phyloP scores from a whole-genome alignment of 1,284 basidiomycete species.

The Uromyces viciae-fabae region DNA sequence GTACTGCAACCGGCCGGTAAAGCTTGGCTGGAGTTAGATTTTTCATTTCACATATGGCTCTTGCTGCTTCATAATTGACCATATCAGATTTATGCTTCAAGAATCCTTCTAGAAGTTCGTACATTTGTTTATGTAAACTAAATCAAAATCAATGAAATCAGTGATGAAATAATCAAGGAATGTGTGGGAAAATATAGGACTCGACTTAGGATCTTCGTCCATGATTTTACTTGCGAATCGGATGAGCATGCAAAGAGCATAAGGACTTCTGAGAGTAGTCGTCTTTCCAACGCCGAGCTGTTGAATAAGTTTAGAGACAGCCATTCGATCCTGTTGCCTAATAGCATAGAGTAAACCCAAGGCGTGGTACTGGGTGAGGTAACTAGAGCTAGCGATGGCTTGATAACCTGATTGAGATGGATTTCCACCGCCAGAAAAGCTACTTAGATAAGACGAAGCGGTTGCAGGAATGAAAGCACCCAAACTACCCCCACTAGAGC shows the following conservation, averaged over 20 bases:
- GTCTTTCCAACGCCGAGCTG: slow-evolving; percentile 76
- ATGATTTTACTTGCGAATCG: slow-evolving; percentile 95
- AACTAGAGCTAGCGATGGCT: slow-evolving; percentile 76
- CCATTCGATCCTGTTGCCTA: slow-evolving; percentile 96
- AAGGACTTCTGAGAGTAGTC: slow-evolving; percentile 83
- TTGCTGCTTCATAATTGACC: slow-evolving; percentile 98
- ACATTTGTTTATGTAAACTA: slow-evolving; percentile 84
- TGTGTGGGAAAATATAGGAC: slow-evolving; percentile 46
- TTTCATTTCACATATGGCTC: slow-evolving; percentile 94
- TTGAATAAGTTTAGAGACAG: slow-evolving; percentile 98
- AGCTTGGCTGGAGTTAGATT: slow-evolving; percentile 73
- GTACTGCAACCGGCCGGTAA: slow-evolving; percentile 82
- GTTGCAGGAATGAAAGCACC: slow-evolving; percentile 58
- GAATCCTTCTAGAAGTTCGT: slow-evolving; percentile 91
- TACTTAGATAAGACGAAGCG: slow-evolving; percentile 64
- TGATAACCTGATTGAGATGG: slow-evolving; percentile 62
- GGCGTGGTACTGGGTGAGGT: slow-evolving; percentile 96
- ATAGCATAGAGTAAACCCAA: slow-evolving; percentile 91
- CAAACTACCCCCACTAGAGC: slow-evolving; percentile 46
- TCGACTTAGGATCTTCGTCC: slow-evolving; percentile 95
- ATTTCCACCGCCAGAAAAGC: slow-evolving; percentile 56
- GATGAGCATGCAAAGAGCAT: slow-evolving; percentile 99
- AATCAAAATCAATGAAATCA: neutral
- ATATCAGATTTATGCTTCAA: slow-evolving; percentile 98
- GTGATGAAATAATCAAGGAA: neutral